These are phyloP conservation scores for Cydonia oblonga DNA, from an alignment of 331 rosid genomes.

Conservation along the genomic window DNA sequence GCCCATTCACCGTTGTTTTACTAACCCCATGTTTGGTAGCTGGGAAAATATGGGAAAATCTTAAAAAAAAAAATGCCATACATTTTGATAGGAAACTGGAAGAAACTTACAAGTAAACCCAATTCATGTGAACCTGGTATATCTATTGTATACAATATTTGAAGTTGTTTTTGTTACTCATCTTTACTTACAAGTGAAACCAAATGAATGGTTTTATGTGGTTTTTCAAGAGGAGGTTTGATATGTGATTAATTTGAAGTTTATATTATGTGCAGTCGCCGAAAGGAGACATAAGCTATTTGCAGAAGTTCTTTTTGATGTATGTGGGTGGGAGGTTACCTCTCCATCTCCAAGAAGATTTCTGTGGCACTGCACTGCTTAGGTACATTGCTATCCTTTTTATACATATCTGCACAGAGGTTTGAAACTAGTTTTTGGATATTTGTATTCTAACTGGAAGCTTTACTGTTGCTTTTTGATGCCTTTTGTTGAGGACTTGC, in stretches of 20 bases:
- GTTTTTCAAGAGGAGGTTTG: conserved; percentile 1
- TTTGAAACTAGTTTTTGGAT: background rate
- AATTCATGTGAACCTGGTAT: too few species aligned
- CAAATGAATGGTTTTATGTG: background rate
- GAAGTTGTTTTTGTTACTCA: background rate
- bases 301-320: conserved; percentile 88
- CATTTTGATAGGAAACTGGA: background rate
- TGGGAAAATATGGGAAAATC: background rate
- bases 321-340: conserved; percentile 89
- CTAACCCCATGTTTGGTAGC: background rate
- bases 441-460: background rate
- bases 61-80: background rate
- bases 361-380: conserved; percentile 83
- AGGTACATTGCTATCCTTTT: conserved; percentile 35
- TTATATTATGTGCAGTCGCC: conserved; percentile 55
- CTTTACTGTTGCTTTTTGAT: background rate
- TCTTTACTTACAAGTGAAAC: background rate
- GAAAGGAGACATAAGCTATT: conserved; percentile 84
- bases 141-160: too few species aligned
- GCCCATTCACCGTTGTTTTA: conserved; percentile 1
- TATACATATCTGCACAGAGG: background rate
- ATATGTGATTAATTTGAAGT: conserved; percentile 9
- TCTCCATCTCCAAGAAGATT: conserved; percentile 90
- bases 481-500: background rate
- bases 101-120: background rate